Conservation (phyloP, 257 asterid species). For the Parsonsia alboflavescens region DNA sequence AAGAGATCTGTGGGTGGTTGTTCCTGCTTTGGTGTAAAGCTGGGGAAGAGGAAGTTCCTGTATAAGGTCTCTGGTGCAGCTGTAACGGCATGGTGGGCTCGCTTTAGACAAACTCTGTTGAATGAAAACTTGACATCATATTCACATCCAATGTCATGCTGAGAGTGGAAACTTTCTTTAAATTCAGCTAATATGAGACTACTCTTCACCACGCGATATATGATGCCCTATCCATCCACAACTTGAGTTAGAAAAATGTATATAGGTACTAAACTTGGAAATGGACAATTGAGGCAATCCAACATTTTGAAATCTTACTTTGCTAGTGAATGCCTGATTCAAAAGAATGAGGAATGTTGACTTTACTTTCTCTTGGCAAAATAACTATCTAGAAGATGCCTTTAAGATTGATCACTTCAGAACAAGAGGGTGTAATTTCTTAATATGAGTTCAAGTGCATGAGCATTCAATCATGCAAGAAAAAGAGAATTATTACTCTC, state of each 20-base stretch:
- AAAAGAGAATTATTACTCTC: background rate
- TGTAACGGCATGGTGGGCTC: constrained; percentile 23
- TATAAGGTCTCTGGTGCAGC: constrained; percentile 6
- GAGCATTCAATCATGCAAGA: background rate
- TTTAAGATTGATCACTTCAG: no score
- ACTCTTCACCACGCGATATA: constrained; percentile 17
- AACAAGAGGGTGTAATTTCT: background rate
- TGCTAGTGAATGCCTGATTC: background rate
- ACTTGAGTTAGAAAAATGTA: background rate
- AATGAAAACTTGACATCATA: constrained; percentile 25
- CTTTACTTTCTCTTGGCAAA: background rate
- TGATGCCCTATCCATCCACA: constrained; percentile 14
- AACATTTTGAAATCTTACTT: background rate
- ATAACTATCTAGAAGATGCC: background rate
- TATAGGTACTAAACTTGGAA: background rate
- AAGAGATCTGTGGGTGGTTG: background rate
- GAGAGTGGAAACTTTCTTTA: constrained; percentile 10
- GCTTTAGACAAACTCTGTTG: constrained; percentile 24
- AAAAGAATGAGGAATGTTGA: background rate
- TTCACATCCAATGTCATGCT: constrained; percentile 9
- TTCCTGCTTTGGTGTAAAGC: background rate
- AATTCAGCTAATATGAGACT: constrained; percentile 20
- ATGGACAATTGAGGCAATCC: background rate
- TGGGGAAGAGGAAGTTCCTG: constrained; percentile 22
- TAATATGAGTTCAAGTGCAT: background rate